These are phyloP conservation scores for Rubus idaeus DNA, from an alignment of 306 rosid genomes.

Conservation along the genomic window DNA sequence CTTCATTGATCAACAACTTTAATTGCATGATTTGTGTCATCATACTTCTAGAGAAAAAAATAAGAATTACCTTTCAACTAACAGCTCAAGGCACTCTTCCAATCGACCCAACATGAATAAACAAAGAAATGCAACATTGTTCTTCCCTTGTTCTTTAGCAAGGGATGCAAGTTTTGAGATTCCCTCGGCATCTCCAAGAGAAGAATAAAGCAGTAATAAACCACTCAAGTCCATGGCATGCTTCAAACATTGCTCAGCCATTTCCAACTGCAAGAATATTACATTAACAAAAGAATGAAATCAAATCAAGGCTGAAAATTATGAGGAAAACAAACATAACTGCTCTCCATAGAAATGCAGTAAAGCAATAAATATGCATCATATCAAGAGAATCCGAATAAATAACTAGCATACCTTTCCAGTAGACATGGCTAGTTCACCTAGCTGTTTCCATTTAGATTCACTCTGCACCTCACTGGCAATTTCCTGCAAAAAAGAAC, in stretches of 20 bases:
- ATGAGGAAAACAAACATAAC: not conserved
- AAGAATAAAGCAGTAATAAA: slow-evolving; percentile 90
- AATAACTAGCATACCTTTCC: slow-evolving; percentile 59
- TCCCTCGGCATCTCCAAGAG: slow-evolving; percentile 97
- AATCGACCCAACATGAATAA: slow-evolving; percentile 91
- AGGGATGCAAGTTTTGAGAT: slow-evolving; percentile 77
- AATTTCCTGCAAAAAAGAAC: slow-evolving; percentile 54
- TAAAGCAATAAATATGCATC: not conserved
- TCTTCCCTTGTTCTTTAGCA: slow-evolving; percentile 99
- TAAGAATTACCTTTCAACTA: slow-evolving; percentile 77
- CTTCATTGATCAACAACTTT: slow-evolving; percentile 17
- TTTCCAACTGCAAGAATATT: slow-evolving; percentile 74
- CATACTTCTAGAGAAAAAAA: slow-evolving; percentile 13
- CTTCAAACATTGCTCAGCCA: slow-evolving; percentile 97
- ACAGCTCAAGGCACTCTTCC: slow-evolving; percentile 94
- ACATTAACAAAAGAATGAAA: not conserved
- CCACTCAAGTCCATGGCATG: slow-evolving; percentile 97
- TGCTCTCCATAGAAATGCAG: not conserved
- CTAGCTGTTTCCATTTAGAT: slow-evolving; percentile 98
- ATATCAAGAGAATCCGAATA: not conserved
- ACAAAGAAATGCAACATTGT: slow-evolving; percentile 95
- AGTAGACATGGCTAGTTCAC: slow-evolving; percentile 94
- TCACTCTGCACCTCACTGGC: slow-evolving; percentile 86
- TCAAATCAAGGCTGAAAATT: not conserved
- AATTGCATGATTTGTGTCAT: slow-evolving; percentile 10